Evolutionary conservation across 768 basidiomycete genomes (phyloP).

Genomic region (Termitomyces sp.): DNA sequence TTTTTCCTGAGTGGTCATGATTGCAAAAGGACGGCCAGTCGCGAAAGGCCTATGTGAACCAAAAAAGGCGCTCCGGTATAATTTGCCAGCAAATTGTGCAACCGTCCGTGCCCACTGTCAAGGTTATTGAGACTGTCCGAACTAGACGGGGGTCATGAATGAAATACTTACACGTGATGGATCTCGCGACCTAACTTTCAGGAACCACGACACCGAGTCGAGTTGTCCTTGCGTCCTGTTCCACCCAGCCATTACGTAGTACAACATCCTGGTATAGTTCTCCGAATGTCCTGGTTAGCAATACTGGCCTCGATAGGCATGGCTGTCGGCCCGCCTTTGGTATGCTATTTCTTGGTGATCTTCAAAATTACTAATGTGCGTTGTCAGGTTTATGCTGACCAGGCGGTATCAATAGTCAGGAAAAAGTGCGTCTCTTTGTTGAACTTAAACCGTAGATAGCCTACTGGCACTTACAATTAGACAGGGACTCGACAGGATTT

Average conservation of each 20-base stretch:
- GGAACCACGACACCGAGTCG: too few species aligned
- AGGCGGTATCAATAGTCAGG: slow-evolving; percentile 72
- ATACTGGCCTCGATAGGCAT: slow-evolving; percentile 68
- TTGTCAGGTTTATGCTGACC: slow-evolving; percentile 70
- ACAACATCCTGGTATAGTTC: neutral
- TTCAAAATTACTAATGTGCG: neutral
- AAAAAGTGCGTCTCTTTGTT: slow-evolving; percentile 46
- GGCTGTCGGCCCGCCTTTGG: slow-evolving; percentile 79
- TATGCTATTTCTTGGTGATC: slow-evolving; percentile 14
- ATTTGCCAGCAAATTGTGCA: neutral
- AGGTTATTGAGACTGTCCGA: neutral
- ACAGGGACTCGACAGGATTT: slow-evolving; percentile 79
- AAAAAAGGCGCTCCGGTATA: neutral
- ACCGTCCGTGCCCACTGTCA: neutral
- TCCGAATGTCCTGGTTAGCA: slow-evolving; percentile 52
- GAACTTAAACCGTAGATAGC: neutral
- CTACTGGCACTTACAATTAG: slow-evolving; percentile 1
- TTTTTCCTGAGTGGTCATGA: slow-evolving; percentile 6
- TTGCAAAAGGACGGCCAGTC: neutral
- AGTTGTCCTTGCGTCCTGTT: neutral
- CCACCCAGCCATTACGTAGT: neutral
- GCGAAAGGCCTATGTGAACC: neutral
- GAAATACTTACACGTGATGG: neutral
- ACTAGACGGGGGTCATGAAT: neutral
- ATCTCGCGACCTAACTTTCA: neutral